Percentiles rank a stretch among this genome's conserved stretches.
Conservation (phyloP, 1,139 yeast species). For the Yamadazyma friedrichii region DNA sequence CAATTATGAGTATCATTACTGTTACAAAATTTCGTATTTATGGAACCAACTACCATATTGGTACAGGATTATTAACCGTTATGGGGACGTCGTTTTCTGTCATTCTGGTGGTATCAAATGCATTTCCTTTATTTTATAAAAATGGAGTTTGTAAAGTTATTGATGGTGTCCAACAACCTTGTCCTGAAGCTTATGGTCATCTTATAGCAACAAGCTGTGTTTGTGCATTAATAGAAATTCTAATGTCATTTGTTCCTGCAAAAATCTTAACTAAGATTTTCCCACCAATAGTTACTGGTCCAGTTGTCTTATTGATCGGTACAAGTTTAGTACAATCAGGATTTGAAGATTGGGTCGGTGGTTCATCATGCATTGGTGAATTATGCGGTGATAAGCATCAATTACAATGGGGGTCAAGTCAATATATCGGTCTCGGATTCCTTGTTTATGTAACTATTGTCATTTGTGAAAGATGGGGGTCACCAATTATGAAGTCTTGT, state of each 20-base stretch:
- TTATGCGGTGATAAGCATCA: constrained; percentile 17
- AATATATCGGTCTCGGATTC: constrained; percentile 83
- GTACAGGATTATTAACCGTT: constrained; percentile 84
- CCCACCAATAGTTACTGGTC: constrained; percentile 91
- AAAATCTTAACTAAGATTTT: constrained; percentile 64
- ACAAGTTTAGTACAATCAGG: constrained; percentile 65
- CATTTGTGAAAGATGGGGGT: constrained; percentile 78
- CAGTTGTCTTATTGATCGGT: constrained; percentile 84
- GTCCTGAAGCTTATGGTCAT: constrained; percentile 88
- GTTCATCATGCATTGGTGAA: constrained; percentile 58
- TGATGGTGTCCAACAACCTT: constrained; percentile 66
- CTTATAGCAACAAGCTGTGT: constrained; percentile 75
- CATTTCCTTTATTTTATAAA: constrained; percentile 76
- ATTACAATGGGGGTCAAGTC: constrained; percentile 81
- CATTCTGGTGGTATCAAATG: constrained; percentile 71
- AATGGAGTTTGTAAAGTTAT: constrained; percentile 66
- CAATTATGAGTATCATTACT: constrained; percentile 70
- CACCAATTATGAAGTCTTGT: constrained; percentile 94
- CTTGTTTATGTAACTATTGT: constrained; percentile 72
- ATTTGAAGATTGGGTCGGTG: constrained; percentile 85
- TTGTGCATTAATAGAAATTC: constrained; percentile 72
- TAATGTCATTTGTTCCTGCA: constrained; percentile 75
- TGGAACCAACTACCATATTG: constrained; percentile 71
- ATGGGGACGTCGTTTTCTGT: constrained; percentile 91
- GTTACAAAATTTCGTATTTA: constrained; percentile 77